These are phyloP conservation scores for Fimicolochytrium jonesii DNA, from an alignment of 192 early-diverging fungal species.

Conservation along the genomic window DNA sequence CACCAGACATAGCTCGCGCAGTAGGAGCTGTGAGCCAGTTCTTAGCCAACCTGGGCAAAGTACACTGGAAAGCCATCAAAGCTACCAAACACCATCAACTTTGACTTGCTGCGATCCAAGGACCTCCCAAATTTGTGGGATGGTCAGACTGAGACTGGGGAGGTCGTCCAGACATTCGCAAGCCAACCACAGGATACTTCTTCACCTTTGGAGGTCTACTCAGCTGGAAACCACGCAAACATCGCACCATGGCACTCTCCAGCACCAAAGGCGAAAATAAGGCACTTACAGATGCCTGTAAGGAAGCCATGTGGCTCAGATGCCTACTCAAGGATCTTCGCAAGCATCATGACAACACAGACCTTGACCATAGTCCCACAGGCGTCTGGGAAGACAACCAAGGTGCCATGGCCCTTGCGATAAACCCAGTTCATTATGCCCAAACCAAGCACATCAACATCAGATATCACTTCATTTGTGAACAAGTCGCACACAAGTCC, in stretches of 20 bases:
- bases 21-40: conserved; percentile 4
- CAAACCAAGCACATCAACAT: conserved; percentile 36
- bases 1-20: conserved; percentile 3
- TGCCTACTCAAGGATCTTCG: background rate
- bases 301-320: conserved; percentile 12
- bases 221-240: conserved; percentile 7
- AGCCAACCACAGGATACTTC: conserved; percentile 34
- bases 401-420: conserved; percentile 6
- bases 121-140: background rate
- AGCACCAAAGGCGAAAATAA: conserved; percentile 21
- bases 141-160: conserved; percentile 44
- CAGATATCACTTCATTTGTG: conserved; percentile 24
- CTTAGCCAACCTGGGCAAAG: background rate
- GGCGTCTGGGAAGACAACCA: conserved; percentile 7
- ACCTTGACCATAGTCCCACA: background rate
- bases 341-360: background rate
- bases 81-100: too few relatives aligned
- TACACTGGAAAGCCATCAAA: conserved; percentile 5
- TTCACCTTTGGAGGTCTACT: conserved; percentile 19
- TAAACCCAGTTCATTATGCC: conserved; percentile 20
- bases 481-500: conserved; percentile 10
- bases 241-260: conserved; percentile 17
- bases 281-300: background rate
- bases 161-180: conserved; percentile 20
- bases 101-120: too few relatives aligned